Percentiles rank a stretch among this genome's conserved stretches.
These are phyloP conservation scores for Mycotypha africana DNA, from an alignment of 371 early-diverging fungal genomes.

Conservation along the genomic window DNA sequence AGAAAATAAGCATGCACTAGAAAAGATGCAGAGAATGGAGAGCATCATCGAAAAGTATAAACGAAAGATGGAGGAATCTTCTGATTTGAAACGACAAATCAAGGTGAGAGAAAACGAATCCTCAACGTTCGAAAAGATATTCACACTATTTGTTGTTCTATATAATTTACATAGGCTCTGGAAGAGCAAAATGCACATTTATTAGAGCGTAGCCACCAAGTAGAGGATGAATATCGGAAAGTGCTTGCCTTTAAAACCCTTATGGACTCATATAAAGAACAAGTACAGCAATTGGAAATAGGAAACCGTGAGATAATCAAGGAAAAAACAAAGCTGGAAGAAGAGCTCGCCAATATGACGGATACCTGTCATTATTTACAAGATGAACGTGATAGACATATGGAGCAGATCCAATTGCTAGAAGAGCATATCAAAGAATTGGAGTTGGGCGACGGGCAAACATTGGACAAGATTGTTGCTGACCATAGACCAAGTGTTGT, in stretches of 20 bases:
- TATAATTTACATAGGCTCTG: constrained; percentile 44
- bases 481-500: constrained; percentile 34
- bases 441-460: constrained; percentile 56
- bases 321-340: constrained; percentile 65
- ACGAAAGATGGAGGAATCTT: constrained; percentile 81
- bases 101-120: constrained; percentile 42
- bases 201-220: constrained; percentile 63
- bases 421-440: constrained; percentile 82
- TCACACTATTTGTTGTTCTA: no score
- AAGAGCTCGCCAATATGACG: constrained; percentile 57
- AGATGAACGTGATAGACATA: constrained; percentile 58
- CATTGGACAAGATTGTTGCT: constrained; percentile 24
- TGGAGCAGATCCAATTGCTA: constrained; percentile 71
- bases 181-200: constrained; percentile 81
- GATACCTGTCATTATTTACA: constrained; percentile 63
- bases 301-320: constrained; percentile 59
- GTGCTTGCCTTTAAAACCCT: constrained; percentile 70
- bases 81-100: constrained; percentile 75
- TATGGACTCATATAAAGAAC: constrained; percentile 85
- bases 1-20: constrained; percentile 81
- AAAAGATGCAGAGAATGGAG: constrained; percentile 84
- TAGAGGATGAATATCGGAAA: constrained; percentile 88
- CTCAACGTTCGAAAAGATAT: no score
- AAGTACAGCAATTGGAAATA: constrained; percentile 67
- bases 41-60: constrained; percentile 90